Evolutionary conservation across 2,329 filamentous ascomycete species (phyloP).

Genomic region (Ophiosphaerella narmari): DNA sequence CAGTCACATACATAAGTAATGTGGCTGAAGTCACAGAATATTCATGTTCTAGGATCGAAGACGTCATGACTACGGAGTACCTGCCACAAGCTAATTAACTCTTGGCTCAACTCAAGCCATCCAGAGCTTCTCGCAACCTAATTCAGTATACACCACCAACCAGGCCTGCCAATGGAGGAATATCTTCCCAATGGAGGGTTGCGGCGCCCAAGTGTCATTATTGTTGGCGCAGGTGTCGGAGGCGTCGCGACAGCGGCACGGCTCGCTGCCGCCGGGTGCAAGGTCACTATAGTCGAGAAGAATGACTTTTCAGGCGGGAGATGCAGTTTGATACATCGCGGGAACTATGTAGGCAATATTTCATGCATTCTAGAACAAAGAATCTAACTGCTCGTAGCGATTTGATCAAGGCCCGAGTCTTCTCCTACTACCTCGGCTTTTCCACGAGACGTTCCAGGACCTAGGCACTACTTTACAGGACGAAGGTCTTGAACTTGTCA

Average conservation of each 20-base stretch:
- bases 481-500: slow-evolving; percentile 70
- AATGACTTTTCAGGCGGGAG: slow-evolving; percentile 73
- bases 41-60: neutral
- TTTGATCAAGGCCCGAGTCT: slow-evolving; percentile 80
- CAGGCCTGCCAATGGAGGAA: slow-evolving; percentile 13
- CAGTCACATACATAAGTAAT: no score
- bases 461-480: slow-evolving; percentile 67
- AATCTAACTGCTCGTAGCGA: slow-evolving; percentile 46
- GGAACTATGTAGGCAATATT: slow-evolving; percentile 56
- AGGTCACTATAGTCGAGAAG: slow-evolving; percentile 79
- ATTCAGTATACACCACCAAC: neutral
- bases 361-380: neutral
- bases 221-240: slow-evolving; percentile 69
- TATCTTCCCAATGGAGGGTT: slow-evolving; percentile 7
- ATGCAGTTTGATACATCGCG: slow-evolving; percentile 66
- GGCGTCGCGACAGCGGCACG: slow-evolving; percentile 74
- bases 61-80: slow-evolving; percentile 21
- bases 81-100: slow-evolving; percentile 9
- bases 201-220: slow-evolving; percentile 31
- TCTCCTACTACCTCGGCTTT: slow-evolving; percentile 71
- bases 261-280: slow-evolving; percentile 70
- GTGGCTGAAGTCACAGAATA: no score
- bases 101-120: slow-evolving; percentile 16
- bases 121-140: slow-evolving; percentile 4
- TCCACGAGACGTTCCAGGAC: slow-evolving; percentile 70